Conservation (phyloP, 106 monocot species). For the Platanthera guangdongensis region DNA sequence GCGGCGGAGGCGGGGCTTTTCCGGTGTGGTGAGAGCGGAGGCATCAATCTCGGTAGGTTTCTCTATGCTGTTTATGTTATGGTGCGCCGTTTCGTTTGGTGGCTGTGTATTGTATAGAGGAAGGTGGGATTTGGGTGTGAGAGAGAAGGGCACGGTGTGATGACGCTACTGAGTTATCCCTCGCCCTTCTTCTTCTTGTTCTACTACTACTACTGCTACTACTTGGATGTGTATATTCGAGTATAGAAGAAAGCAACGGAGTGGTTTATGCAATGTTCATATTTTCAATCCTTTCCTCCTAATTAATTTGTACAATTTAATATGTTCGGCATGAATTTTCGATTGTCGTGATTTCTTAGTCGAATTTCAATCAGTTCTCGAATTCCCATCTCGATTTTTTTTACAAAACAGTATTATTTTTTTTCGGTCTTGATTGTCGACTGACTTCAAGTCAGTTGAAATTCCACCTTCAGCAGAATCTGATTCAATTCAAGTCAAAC, state of each 20-base stretch:
- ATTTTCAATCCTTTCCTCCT: neutral
- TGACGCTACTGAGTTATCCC: conserved; percentile 4
- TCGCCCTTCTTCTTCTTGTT: conserved; percentile 6
- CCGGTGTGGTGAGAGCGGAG: neutral
- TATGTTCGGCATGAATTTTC: neutral
- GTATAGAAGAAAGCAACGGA: neutral
- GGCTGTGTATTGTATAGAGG: neutral
- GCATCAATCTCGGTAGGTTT: conserved; percentile 1
- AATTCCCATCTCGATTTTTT: neutral
- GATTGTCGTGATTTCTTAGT: neutral
- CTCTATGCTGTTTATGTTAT: neutral
- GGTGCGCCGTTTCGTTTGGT: neutral
- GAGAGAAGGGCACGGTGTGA: neutral
- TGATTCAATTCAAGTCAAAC: too few relatives aligned
- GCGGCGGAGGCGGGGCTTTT: neutral
- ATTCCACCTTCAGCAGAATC: too few relatives aligned
- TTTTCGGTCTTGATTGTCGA: too few relatives aligned
- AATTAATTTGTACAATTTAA: neutral
- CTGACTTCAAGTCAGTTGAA: too few relatives aligned
- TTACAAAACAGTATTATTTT: too few relatives aligned
- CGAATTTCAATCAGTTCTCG: neutral
- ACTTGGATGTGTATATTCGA: neutral
- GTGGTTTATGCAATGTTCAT: neutral
- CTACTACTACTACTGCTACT: neutral
- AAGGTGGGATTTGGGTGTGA: too few relatives aligned